A percentile compares a stretch with the other conserved stretches of the same genome.
Conservation (phyloP, 2,329 filamentous ascomycete genomes). For the Fusarium sp. region DNA sequence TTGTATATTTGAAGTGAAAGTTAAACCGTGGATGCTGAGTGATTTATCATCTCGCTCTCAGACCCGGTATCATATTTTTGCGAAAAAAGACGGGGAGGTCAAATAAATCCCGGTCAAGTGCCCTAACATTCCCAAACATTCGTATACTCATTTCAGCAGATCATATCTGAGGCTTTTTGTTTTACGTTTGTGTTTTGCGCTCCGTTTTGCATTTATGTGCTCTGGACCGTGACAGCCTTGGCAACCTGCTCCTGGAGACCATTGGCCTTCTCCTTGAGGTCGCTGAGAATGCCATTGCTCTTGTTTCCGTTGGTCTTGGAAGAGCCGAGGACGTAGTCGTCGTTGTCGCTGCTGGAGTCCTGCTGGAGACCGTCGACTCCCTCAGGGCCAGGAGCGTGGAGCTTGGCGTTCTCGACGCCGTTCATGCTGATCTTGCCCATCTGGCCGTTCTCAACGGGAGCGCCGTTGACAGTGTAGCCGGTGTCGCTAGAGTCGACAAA, state of each 20-base stretch:
- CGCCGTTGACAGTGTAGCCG: slow-evolving; percentile 62
- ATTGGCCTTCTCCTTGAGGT: slow-evolving; percentile 36
- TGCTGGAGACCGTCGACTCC: slow-evolving; percentile 39
- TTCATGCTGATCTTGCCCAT: slow-evolving; percentile 17
- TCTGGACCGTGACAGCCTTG: slow-evolving; percentile 33
- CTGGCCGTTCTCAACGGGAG: slow-evolving; percentile 38
- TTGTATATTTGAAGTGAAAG: slow-evolving; percentile 26
- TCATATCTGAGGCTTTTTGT: background rate
- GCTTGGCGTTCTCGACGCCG: slow-evolving; percentile 24
- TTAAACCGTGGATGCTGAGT: slow-evolving; percentile 38
- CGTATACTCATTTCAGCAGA: slow-evolving; percentile 11
- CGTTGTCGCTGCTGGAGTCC: slow-evolving; percentile 30
- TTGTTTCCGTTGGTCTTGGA: slow-evolving; percentile 16
- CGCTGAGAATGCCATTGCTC: slow-evolving; percentile 22
- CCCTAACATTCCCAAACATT: background rate
- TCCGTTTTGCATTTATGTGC: slow-evolving; percentile 13
- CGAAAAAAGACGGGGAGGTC: background rate
- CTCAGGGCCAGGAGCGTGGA: slow-evolving; percentile 37
- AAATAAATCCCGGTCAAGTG: background rate
- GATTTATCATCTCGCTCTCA: slow-evolving; percentile 41
- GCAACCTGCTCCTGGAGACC: slow-evolving; percentile 20
- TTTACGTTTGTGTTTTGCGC: background rate
- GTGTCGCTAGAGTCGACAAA: slow-evolving; percentile 78
- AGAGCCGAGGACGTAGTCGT: slow-evolving; percentile 21
- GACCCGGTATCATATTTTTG: slow-evolving; percentile 30